Percentiles rank a stretch among this genome's conserved stretches.
These are phyloP conservation scores for Malassezia caprae DNA, from an alignment of 1,284 basidiomycete genomes.

Conservation along the genomic window DNA sequence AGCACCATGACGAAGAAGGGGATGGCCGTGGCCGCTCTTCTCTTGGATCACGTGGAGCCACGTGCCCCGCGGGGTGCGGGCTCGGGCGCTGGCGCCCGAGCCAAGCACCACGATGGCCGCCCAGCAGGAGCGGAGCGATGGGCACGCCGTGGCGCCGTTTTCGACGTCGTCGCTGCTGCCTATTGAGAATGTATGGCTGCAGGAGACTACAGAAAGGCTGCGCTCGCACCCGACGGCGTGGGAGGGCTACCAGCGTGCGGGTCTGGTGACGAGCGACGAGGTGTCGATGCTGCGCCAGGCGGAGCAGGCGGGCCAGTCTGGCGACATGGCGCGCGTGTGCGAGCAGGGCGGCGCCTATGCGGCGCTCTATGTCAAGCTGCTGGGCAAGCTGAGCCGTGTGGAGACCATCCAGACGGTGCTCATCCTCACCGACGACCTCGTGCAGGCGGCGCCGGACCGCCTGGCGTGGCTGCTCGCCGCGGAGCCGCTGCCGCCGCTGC, in stretches of 20 bases:
- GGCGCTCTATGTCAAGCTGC: constrained; percentile 74
- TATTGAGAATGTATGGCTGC: constrained; percentile 75
- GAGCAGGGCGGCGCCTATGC: constrained; percentile 57
- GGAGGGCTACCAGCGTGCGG: constrained; percentile 96
- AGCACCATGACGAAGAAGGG: not conserved
- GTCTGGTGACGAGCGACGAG: constrained; percentile 77
- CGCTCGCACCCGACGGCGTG: constrained; percentile 83
- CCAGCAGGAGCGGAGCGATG: constrained; percentile 17
- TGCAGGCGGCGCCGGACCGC: constrained; percentile 55
- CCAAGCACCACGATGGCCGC: constrained; percentile 7
- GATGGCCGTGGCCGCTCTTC: not conserved
- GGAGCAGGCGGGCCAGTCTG: constrained; percentile 11
- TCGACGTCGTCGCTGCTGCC: constrained; percentile 58
- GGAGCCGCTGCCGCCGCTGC: constrained; percentile 72
- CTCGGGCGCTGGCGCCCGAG: constrained; percentile 4
- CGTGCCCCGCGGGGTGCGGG: constrained; percentile 6
- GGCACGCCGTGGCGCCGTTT: not conserved
- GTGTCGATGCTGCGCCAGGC: constrained; percentile 60
- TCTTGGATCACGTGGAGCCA: constrained; percentile 13
- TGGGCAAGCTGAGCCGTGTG: constrained; percentile 81
- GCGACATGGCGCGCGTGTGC: constrained; percentile 61
- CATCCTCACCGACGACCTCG: constrained; percentile 79
- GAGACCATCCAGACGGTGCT: constrained; percentile 91
- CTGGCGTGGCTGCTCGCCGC: constrained; percentile 53
- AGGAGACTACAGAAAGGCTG: constrained; percentile 76